Base-by-base conservation (phyloP, 805 yeast species). In the Pichia paraexigua region DNA sequence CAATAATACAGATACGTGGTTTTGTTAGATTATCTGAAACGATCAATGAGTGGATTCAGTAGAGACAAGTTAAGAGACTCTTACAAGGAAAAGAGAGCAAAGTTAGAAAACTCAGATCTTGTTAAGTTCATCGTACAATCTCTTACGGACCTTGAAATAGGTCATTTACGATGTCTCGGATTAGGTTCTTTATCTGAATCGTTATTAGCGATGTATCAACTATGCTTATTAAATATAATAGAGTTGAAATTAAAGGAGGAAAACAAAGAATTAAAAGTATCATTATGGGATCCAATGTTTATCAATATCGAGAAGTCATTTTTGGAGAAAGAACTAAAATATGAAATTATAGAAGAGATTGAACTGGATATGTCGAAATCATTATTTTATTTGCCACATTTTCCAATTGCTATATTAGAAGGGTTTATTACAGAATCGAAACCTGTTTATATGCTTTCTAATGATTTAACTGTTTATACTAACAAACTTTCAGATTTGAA, bases 381-480 rank as follows among this genome's bases (percentile, higher is more conserved):
- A 9, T 48, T 68, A 18, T 67, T 60, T 41, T 69, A 56, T 49
- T 58, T 68, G 63, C 72, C 73, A 0, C 73, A 69, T 57, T 55
- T 61, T 12, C 72, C 72, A 2, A 61, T 67, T 6, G 52, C 51
- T 7, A 52, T 61, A 2, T 27, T 69, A n/a, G 72, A 69, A 43
- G 17, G 40, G 1, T 50, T 67, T 5, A 24, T 69, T 1, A 20
- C 41, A 1, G 21, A 15, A 1, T 56, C 51, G 8, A 47, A 59
- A 15, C 71, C 72, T 1, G 13, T n/a, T 2, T 55, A 52, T 51
- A 45, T 69, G 53, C 45, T 69, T 11, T 58, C 67, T 0, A 69
- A 69, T 49, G 69, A 69, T 48, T 48, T 69, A 6, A 53, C 61
- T 1, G 56, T 59, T 5, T 69, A 69, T 52, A 52, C 49, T 15